Evolutionary conservation across 2,329 filamentous ascomycete genomes (phyloP), one percentile per base, ranked within the genome.

Genomic region (Arthrinium phaeospermum): DNA sequence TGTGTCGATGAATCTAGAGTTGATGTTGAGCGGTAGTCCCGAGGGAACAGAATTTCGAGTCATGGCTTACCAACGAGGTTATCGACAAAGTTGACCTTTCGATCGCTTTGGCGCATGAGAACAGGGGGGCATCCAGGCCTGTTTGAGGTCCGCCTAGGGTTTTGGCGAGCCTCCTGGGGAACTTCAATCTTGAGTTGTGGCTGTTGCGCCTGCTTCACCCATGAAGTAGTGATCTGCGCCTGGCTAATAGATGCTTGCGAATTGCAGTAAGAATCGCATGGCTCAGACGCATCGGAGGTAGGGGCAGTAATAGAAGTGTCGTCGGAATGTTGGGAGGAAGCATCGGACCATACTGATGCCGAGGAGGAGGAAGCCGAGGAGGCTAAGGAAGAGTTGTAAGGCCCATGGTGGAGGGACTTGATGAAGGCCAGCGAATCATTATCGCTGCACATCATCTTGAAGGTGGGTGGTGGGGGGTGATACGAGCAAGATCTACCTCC

Each of bases 21-120:
- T 46, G 68, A 47, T 44, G 34, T 83, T 84, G 78, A 84, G 82
- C 79, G 74, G 70, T 74, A 72, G 78, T 51, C 75, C 41, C 41
- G 37, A 70, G 72, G 71, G 37, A 45, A 68, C 67, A 71, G 71
- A 71, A 68, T 64, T 72, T 27, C 78, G 76, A 75, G 81, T 83
- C 78, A 80, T 78, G 82, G 88, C 96, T 94, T 94, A 98, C 96
- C 96, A 86, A 98, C 95, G 83, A 98, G 94, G 83, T 92, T 96
- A 84, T 98, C 95, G 84, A 98, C 96, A 81, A 98, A 98, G 72
- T 93, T 95, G 81, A 94, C 90, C 87, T 98, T 98, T 81, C 95
- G 93, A 85, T 98, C 95, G 80, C 91, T 91, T 86, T 98, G 95
- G 79, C 95, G 92, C 75, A 95, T 88, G 75, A 98, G 89, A 72